phyloP scores from a whole-genome alignment of 2,329 filamentous ascomycete genomes.

The Paracorniculantispora psalliotae region DNA sequence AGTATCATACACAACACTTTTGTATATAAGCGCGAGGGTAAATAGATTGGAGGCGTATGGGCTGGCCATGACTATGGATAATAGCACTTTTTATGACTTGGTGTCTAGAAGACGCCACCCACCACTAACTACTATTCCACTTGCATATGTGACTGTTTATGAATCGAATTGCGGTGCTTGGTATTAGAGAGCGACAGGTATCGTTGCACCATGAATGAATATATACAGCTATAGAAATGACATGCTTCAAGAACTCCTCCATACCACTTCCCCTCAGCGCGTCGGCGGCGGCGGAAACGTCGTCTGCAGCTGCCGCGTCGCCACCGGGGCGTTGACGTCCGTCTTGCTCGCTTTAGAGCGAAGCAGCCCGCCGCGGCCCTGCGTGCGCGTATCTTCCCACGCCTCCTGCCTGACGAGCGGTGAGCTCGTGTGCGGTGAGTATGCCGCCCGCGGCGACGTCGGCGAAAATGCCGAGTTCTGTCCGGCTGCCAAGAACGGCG shows the following conservation, averaged over 20 bases:
- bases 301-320: conserved; percentile 8
- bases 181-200: not conserved
- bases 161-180: not conserved
- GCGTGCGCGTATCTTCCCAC: conserved; percentile 5
- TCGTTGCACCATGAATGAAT: not conserved
- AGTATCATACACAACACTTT: not conserved
- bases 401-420: not conserved
- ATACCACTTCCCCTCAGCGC: not conserved
- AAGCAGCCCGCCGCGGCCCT: not conserved
- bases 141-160: not conserved
- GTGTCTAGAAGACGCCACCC: conserved; percentile 1
- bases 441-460: not conserved
- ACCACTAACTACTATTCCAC: not conserved
- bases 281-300: conserved; percentile 14
- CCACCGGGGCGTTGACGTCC: conserved; percentile 8
- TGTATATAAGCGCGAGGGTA: conserved; percentile 1
- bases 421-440: not conserved
- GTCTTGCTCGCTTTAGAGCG: conserved; percentile 12
- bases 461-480: not conserved
- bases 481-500: not conserved
- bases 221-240: not conserved
- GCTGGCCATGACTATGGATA: not conserved
- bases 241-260: not conserved
- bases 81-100: conserved; percentile 1
- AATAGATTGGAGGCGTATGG: not conserved